Evolutionary conservation across 257 asterid genomes (phyloP), one percentile per base, ranked within the genome.

Genomic region (Forsythia suspensa): DNA sequence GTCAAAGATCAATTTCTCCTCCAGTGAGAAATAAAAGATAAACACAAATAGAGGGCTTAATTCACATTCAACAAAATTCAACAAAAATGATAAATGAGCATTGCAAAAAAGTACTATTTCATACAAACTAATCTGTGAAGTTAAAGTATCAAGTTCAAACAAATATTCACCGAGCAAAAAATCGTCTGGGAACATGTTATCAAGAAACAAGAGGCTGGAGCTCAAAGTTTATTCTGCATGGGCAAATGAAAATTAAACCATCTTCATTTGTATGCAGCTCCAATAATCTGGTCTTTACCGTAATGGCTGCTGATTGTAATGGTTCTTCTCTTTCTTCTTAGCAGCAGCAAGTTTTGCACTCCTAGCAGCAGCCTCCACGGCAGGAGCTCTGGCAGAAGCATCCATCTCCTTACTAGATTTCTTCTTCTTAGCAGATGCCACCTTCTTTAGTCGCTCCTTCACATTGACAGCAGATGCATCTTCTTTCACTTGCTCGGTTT

Each of bases 291-390:
- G 42, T 75, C 77, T 48, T 90, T 85, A 92, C 92, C 98, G 87
- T 44, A 82, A 83, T 5, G 96, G 99, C 80, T 95, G 99, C 86
- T 95, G 97, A 80, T 95, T 93, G 87, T 93, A 93, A 81, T 95
- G 98, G 80, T 84, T 96, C 91, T 90, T 96, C 92, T 96, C 99
- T 83, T 96, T 93, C 88, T 96, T 96, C 87, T 92, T 96, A 46
- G 97, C 96, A 43, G 97, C 97, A 44, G 96, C 96, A 59, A 93
- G 86, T 81, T 76, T 93, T 39, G 97, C 97, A 76, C 76, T 93
- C 86, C 99, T 91, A 29, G 99, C 97, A 8, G 99, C 98, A 77
- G 96, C 97, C 88, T 95, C 99, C 84, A 76, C 71, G 9, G 98
- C 94, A 16, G 90, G 98, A 77, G 96, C 97, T 87, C 87, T 92